These are phyloP conservation scores for Trichaptum fuscoviolaceum DNA, from an alignment of 768 basidiomycete species.

Conservation along the genomic window DNA sequence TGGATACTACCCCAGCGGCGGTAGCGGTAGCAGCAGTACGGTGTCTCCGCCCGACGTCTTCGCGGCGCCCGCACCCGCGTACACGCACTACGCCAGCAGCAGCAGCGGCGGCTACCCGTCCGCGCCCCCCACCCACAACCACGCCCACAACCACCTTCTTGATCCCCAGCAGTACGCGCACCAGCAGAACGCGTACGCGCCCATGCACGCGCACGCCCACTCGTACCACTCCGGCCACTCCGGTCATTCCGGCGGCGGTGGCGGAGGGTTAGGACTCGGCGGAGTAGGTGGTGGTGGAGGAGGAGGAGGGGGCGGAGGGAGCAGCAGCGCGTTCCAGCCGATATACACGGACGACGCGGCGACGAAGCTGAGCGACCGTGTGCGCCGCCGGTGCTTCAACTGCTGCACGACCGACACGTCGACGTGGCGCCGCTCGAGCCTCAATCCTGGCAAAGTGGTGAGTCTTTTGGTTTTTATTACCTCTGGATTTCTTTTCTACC, in stretches of 20 bases:
- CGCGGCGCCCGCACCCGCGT: constrained; percentile 7
- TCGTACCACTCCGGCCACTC: too few relatives aligned
- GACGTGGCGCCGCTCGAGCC: constrained; percentile 73
- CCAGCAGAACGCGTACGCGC: constrained; percentile 6
- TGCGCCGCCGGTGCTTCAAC: constrained; percentile 76
- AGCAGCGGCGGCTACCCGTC: constrained; percentile 17
- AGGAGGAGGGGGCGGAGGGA: too few relatives aligned
- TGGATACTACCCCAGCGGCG: not conserved
- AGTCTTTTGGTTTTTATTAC: constrained; percentile 14
- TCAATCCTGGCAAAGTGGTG: constrained; percentile 77
- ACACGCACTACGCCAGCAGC: constrained; percentile 3
- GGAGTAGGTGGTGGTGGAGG: too few relatives aligned
- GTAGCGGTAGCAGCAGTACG: too few relatives aligned
- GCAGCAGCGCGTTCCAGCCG: not conserved
- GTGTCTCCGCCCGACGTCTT: constrained; percentile 8
- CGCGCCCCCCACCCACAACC: constrained; percentile 27
- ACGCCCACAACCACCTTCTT: too few relatives aligned
- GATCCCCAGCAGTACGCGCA: constrained; percentile 17
- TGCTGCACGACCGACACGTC: constrained; percentile 82
- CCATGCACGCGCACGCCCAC: too few relatives aligned
- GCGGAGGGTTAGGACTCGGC: too few relatives aligned
- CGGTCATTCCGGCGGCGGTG: constrained; percentile 5
- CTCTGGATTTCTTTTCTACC: constrained; percentile 1
- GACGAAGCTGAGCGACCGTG: constrained; percentile 73
- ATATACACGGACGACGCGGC: constrained; percentile 72